Evolutionary conservation across 1,139 yeast genomes (phyloP).

Genomic region (Candida tetrigidarum): DNA sequence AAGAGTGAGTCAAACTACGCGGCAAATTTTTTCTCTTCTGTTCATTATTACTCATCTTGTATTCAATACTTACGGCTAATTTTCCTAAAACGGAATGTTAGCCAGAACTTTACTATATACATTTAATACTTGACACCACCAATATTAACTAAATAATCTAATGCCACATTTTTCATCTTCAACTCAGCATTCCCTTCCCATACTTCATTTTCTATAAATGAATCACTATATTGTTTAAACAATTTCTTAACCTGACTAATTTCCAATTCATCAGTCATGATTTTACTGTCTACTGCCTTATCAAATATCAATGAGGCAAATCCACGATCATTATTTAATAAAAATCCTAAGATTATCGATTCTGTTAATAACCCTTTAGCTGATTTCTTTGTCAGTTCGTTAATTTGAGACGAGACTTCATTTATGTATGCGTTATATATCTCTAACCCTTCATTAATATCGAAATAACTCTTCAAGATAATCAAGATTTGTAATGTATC

Average conservation of each 20-base stretch:
- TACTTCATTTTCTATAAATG: conserved; percentile 36
- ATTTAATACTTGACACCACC: conserved; percentile 7
- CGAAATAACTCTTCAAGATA: conserved; percentile 48
- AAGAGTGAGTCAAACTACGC: conserved; percentile 1
- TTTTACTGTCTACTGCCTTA: conserved; percentile 50
- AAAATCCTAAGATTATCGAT: conserved; percentile 51
- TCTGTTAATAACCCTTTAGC: conserved; percentile 56
- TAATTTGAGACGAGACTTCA: conserved; percentile 38
- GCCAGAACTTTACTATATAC: not conserved
- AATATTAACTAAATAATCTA: conserved; percentile 13
- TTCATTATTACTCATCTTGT: not conserved
- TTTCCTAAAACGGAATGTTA: conserved; percentile 6
- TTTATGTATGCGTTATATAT: conserved; percentile 56
- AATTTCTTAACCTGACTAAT: conserved; percentile 44
- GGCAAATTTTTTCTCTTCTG: not conserved
- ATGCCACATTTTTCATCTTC: conserved; percentile 12
- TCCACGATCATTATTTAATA: conserved; percentile 59
- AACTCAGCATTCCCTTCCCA: conserved; percentile 23
- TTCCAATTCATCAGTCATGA: conserved; percentile 49
- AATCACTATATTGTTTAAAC: conserved; percentile 63
- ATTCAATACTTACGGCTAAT: conserved; percentile 12
- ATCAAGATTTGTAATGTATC: conserved; percentile 48
- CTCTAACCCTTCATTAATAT: conserved; percentile 37
- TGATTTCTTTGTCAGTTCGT: conserved; percentile 38
- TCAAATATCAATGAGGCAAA: conserved; percentile 65